These are phyloP conservation scores for Leccinum ochraceum DNA, from an alignment of 768 basidiomycete genomes.

Conservation along the genomic window DNA sequence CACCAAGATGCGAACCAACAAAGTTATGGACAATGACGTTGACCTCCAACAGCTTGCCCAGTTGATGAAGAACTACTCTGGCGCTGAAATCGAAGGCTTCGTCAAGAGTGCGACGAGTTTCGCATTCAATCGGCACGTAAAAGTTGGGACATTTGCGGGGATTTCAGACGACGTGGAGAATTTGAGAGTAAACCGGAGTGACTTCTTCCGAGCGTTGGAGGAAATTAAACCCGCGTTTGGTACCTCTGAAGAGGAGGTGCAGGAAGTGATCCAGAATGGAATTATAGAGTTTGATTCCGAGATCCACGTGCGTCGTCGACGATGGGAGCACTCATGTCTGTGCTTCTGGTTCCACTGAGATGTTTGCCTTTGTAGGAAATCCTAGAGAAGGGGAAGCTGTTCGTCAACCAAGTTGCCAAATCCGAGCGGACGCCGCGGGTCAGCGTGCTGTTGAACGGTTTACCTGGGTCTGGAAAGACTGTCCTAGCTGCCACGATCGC, in stretches of 20 bases:
- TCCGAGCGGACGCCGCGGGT: conserved; percentile 92
- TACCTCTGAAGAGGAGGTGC: conserved; percentile 94
- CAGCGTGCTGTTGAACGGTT: conserved; percentile 85
- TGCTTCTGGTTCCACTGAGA: conserved; percentile 7
- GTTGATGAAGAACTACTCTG: conserved; percentile 95
- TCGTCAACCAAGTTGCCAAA: conserved; percentile 92
- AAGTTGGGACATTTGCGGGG: conserved; percentile 96
- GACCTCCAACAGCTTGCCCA: conserved; percentile 79
- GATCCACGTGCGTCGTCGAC: conserved; percentile 58
- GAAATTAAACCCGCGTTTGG: conserved; percentile 98
- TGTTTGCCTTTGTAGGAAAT: conserved; percentile 58
- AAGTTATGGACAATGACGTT: conserved; percentile 86
- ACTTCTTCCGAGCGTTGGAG: conserved; percentile 89
- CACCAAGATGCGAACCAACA: conserved; percentile 87
- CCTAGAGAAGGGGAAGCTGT: conserved; percentile 79
- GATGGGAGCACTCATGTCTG: neutral
- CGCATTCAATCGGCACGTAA: conserved; percentile 96
- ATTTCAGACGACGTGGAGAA: conserved; percentile 96
- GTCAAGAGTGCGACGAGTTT: conserved; percentile 99
- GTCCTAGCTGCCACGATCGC: conserved; percentile 94
- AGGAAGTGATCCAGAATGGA: conserved; percentile 92
- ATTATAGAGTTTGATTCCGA: conserved; percentile 83
- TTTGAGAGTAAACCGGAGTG: conserved; percentile 78
- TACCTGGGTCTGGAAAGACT: conserved; percentile 91
- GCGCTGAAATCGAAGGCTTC: conserved; percentile 93